Conservation (phyloP, 2,329 filamentous ascomycete species). For the Aspergillus sp. region DNA sequence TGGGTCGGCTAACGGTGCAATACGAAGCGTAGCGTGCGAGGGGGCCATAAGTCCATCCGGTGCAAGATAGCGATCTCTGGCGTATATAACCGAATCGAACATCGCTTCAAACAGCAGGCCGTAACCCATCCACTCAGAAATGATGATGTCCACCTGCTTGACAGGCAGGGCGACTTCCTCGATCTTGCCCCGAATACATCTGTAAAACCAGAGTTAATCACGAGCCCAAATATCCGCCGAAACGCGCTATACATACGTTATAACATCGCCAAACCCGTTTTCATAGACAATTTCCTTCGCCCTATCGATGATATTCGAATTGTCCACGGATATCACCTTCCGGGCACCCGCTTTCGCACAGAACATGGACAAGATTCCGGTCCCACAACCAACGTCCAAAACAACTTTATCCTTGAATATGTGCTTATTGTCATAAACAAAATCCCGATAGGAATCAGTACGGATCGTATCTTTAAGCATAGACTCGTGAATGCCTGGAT, state of each 20-base stretch:
- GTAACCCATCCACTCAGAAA: conserved; percentile 99
- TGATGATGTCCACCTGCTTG: conserved; percentile 84
- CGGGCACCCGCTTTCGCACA: conserved; percentile 86
- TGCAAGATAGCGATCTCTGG: conserved; percentile 80
- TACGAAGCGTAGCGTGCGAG: conserved; percentile 77
- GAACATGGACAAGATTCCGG: conserved; percentile 89
- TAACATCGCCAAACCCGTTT: conserved; percentile 71
- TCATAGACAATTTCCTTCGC: conserved; percentile 80
- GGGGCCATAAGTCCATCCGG: conserved; percentile 81
- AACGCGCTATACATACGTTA: conserved; percentile 53
- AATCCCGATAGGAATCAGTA: conserved; percentile 90
- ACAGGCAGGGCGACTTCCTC: conserved; percentile 82
- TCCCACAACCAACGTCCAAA: conserved; percentile 85
- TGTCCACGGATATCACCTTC: conserved; percentile 87
- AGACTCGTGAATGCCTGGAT: conserved; percentile 78
- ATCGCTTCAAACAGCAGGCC: conserved; percentile 91
- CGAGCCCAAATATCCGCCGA: neutral
- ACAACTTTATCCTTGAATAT: conserved; percentile 84
- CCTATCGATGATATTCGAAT: conserved; percentile 84
- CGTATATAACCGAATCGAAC: conserved; percentile 88
- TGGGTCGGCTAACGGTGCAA: conserved; percentile 76
- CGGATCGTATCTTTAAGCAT: conserved; percentile 91
- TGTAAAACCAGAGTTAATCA: conserved; percentile 22
- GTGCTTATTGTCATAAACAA: conserved; percentile 88
- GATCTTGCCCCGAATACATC: conserved; percentile 77